Evolutionary conservation across 345 rosid species (phyloP), one percentile per base, ranked within the genome.

Genomic region (Eucalyptus grandis): DNA sequence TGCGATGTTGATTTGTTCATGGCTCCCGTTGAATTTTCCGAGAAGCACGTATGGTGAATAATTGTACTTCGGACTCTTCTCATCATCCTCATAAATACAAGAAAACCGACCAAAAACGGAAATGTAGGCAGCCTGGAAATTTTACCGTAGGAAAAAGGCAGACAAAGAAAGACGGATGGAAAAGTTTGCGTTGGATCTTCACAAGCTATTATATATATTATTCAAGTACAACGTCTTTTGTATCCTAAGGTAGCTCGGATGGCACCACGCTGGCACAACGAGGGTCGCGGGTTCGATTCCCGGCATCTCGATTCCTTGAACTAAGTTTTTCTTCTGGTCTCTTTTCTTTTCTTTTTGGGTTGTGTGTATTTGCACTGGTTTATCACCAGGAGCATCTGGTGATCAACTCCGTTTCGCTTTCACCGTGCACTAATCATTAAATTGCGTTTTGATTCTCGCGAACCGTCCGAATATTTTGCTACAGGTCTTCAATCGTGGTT

Each of bases 221-320:
- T 8, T 31, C 5, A 67, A 67, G 34, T 9, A 13, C 2, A 0
- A 2, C 0, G 1, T 0, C 0, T 5, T 67, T 14, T 1, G 1
- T 34, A 5, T 16, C 7, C 44, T 34, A 8, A 17, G 6, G 14
- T 3, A 37, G 83, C 4, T 72, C 27, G 4, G 46, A 37, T 40
- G 47, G 47, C 83, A 11, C 2, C 12, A 24, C 9, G 47, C 47
- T 77, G 46, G 83, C 46, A 56, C 4, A 3, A 43, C 83, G 15
- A 77, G 47, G 30, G 15, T 37, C 27, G 24, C 16, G 30, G 5
- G 85, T 21, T 77, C 47, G 83, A 37, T 37, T 21, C 83, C 47
- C 27, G 9, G 30, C 14, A 40, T 19, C 5, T 11, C 24, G 6
- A 21, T 10, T 21, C 12, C 43, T 19, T n/a, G 3, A 34, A 65